A percentile compares a stretch with the other conserved stretches of the same genome.
These are phyloP conservation scores for Ustilago cynodontis DNA, from an alignment of 1,284 basidiomycete genomes.

Conservation along the genomic window DNA sequence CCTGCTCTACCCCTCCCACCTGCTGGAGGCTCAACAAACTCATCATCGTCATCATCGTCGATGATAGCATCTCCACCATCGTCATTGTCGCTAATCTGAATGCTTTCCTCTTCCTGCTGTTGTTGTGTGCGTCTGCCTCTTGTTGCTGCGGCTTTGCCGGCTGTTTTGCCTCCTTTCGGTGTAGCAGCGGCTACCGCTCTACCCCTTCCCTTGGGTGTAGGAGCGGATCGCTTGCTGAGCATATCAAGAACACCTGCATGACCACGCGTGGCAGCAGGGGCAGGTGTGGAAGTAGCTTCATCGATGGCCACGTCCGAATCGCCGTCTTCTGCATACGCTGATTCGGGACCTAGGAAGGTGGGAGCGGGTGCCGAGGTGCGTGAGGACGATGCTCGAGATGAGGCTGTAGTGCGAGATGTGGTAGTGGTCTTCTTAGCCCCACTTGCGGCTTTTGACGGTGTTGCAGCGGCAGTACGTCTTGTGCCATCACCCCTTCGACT, in stretches of 20 bases:
- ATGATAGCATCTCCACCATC: conserved; percentile 28
- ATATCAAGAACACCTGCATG: conserved; percentile 40
- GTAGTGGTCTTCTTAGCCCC: conserved; percentile 8
- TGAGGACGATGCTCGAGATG: conserved; percentile 1
- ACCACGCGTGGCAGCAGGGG: conserved; percentile 9
- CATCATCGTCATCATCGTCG: conserved; percentile 31
- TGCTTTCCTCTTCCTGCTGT: conserved; percentile 32
- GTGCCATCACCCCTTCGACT: conserved; percentile 14
- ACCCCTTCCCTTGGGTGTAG: background rate
- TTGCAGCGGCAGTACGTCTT: conserved; percentile 8
- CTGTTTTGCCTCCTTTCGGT: conserved; percentile 7
- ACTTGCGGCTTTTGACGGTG: background rate
- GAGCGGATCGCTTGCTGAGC: conserved; percentile 23
- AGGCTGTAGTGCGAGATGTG: conserved; percentile 1
- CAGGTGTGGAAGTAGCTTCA: conserved; percentile 26
- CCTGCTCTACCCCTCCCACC: conserved; percentile 7
- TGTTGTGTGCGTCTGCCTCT: conserved; percentile 1
- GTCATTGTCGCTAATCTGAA: conserved; percentile 43
- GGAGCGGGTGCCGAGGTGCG: conserved; percentile 21
- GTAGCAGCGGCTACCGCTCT: background rate
- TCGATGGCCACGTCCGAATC: conserved; percentile 30
- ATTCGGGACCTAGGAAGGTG: conserved; percentile 37
- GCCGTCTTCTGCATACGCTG: conserved; percentile 39
- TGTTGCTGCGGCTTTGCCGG: background rate
- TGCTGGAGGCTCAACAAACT: conserved; percentile 34